These are phyloP conservation scores for Lepidium africanum DNA, from an alignment of 345 rosid species.

Conservation along the genomic window DNA sequence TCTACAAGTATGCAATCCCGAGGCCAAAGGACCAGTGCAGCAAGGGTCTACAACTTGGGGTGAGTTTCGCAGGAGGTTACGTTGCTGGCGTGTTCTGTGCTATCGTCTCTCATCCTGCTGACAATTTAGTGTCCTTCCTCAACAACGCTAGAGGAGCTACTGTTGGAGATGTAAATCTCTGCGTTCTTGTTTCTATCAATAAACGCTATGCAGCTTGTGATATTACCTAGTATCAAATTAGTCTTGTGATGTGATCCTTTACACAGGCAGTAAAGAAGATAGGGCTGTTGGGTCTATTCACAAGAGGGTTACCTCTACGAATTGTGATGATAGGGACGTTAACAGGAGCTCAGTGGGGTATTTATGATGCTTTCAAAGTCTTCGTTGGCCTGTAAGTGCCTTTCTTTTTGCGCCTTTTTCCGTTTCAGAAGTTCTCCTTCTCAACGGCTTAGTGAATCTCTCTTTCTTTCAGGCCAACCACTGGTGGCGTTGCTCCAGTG, in stretches of 20 bases:
- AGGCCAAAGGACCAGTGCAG: slow-evolving; percentile 83
- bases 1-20: slow-evolving; percentile 84
- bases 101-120: slow-evolving; percentile 90
- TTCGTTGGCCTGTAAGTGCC: slow-evolving; percentile 85
- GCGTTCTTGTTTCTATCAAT: background rate
- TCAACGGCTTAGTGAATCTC: background rate
- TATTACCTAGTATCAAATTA: background rate
- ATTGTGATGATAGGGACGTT: slow-evolving; percentile 96
- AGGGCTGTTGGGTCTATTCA: slow-evolving; percentile 79
- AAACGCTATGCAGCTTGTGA: background rate
- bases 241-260: background rate
- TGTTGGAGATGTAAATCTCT: slow-evolving; percentile 67
- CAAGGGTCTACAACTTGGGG: slow-evolving; percentile 72
- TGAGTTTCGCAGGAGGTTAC: slow-evolving; percentile 91
- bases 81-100: slow-evolving; percentile 86
- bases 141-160: slow-evolving; percentile 96
- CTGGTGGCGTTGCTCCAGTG: slow-evolving; percentile 71
- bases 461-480: slow-evolving; percentile 61
- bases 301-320: slow-evolving; percentile 88
- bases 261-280: slow-evolving; percentile 84
- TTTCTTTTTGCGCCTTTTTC: background rate
- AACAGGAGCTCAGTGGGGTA: slow-evolving; percentile 89
- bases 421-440: background rate
- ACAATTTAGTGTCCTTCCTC: slow-evolving; percentile 89
- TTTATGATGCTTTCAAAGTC: slow-evolving; percentile 92